Evolutionary conservation across 1,139 yeast genomes (phyloP).

Genomic region (Fermentozyma sake): DNA sequence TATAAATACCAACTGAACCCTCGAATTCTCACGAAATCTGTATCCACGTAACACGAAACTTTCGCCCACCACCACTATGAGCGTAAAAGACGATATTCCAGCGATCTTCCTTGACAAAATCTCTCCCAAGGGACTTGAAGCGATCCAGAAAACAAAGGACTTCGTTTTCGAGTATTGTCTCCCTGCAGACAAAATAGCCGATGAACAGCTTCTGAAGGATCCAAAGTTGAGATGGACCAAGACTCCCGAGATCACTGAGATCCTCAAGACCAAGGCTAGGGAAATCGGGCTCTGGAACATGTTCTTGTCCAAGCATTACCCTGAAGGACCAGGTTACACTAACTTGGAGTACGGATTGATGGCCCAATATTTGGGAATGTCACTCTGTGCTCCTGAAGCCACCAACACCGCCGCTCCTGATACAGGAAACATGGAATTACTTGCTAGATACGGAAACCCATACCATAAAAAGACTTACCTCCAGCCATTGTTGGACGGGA

Average conservation of each 20-base stretch:
- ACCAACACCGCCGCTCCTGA: constrained; percentile 68
- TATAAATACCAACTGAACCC: too few species aligned
- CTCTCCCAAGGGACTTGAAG: constrained; percentile 48
- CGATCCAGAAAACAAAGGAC: constrained; percentile 44
- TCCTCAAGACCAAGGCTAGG: constrained; percentile 52
- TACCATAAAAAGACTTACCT: constrained; percentile 54
- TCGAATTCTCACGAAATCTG: too few species aligned
- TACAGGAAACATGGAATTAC: constrained; percentile 72
- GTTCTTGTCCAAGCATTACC: constrained; percentile 53
- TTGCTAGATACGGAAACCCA: constrained; percentile 55
- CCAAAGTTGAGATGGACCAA: constrained; percentile 45
- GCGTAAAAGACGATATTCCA: constrained; percentile 40
- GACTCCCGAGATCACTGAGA: constrained; percentile 50
- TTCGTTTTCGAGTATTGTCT: constrained; percentile 58
- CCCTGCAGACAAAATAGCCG: constrained; percentile 52
- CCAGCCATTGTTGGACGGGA: constrained; percentile 53
- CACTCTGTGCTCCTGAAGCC: constrained; percentile 56
- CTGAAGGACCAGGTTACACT: constrained; percentile 61
- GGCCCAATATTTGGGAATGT: constrained; percentile 65
- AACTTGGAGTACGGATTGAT: constrained; percentile 67
- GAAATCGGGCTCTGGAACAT: constrained; percentile 62
- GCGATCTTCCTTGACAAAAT: constrained; percentile 40
- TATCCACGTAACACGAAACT: too few species aligned
- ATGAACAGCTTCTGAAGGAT: constrained; percentile 34
- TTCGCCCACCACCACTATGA: too few species aligned